Conservation (phyloP, 768 basidiomycete species). For the Tylopilus subfusipes region DNA sequence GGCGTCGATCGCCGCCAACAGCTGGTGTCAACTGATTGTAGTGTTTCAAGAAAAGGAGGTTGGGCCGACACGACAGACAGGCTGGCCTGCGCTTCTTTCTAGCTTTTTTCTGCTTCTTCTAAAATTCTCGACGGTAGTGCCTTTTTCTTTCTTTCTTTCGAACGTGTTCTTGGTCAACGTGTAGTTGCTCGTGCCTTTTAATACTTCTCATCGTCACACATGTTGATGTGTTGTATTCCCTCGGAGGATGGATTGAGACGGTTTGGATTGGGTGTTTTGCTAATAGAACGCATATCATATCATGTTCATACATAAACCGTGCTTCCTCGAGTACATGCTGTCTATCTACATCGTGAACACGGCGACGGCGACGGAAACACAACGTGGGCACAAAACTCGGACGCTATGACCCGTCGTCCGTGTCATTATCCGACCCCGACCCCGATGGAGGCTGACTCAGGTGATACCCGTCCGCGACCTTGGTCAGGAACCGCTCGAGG, state of each 20-base stretch:
- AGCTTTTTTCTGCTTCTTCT: not conserved
- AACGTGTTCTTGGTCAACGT: not conserved
- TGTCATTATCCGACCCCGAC: not conserved
- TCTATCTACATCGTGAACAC: not conserved
- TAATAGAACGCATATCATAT: not conserved
- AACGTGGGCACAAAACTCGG: no score
- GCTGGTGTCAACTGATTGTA: not conserved
- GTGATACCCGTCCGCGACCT: conserved; percentile 37
- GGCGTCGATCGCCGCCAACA: conserved; percentile 7
- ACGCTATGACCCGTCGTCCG: no score
- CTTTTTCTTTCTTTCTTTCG: not conserved
- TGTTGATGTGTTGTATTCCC: not conserved
- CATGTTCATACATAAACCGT: not conserved
- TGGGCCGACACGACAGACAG: conserved; percentile 14
- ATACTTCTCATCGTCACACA: not conserved
- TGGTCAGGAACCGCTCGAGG: conserved; percentile 66
- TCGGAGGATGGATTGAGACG: not conserved
- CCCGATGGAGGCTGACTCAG: not conserved
- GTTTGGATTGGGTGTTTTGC: not conserved
- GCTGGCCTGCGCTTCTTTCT: conserved; percentile 20
- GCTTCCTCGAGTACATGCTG: no score
- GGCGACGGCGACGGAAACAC: not conserved
- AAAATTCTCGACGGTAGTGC: not conserved
- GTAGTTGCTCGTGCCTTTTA: not conserved
- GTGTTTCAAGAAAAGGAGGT: not conserved